Conservation (phyloP, 805 yeast species). For the Saccharomycopsis sp. region DNA sequence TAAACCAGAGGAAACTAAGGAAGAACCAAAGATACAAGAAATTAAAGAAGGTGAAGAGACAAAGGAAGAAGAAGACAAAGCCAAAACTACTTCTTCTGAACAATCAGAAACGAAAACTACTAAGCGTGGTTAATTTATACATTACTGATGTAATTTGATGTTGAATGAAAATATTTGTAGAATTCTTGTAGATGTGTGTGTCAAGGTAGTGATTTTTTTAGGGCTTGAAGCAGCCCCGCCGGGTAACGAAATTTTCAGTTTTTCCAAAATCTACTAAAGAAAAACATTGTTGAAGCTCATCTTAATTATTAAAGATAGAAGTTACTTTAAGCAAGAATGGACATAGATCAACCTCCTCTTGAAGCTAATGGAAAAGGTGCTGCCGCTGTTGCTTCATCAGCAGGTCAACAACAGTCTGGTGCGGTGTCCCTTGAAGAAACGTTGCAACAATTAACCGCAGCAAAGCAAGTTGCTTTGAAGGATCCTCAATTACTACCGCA, state of each 20-base stretch:
- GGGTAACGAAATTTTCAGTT: neutral
- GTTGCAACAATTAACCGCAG: neutral
- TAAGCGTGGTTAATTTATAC: conserved; percentile 9
- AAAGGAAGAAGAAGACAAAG: conserved; percentile 1
- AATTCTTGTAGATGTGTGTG: neutral
- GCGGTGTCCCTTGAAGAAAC: neutral
- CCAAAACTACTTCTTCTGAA: conserved; percentile 14
- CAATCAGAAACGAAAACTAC: conserved; percentile 18
- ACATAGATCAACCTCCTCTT: neutral
- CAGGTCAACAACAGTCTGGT: neutral
- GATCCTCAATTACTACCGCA: neutral
- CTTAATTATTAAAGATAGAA: neutral
- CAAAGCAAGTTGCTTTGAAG: neutral
- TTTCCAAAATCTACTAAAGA: neutral
- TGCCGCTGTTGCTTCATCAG: neutral
- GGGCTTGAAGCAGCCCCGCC: neutral
- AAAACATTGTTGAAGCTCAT: neutral
- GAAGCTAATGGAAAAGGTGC: neutral
- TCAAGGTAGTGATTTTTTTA: no score
- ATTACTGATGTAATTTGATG: neutral
- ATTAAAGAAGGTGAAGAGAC: neutral
- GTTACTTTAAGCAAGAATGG: no score
- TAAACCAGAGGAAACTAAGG: conserved; percentile 1
- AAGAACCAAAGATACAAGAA: neutral
- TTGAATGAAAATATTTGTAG: neutral